A percentile compares a stretch with the other conserved stretches of the same genome.
These are phyloP conservation scores for Dryas alaskensis DNA, from an alignment of 306 rosid species.

Conservation along the genomic window DNA sequence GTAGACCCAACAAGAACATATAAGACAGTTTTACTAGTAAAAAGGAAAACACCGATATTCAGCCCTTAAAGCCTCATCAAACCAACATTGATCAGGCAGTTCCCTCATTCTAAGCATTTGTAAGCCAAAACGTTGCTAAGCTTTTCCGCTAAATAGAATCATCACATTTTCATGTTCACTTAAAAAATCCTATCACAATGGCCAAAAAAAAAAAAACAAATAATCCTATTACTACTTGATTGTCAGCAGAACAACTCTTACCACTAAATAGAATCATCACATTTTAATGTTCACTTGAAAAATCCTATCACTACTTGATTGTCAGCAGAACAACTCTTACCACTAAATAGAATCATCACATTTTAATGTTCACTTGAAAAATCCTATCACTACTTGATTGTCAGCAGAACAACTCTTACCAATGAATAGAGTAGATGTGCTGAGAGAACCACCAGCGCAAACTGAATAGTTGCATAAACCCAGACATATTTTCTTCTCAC, in stretches of 20 bases:
- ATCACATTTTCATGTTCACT: background rate
- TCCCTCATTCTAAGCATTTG: background rate
- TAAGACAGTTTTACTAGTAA: constrained; percentile 2
- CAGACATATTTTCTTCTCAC: constrained; percentile 71
- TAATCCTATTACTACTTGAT: no score
- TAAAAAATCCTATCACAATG: background rate
- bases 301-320: background rate
- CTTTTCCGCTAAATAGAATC: background rate
- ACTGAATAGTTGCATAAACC: constrained; percentile 69
- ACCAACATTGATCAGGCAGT: background rate
- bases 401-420: constrained; percentile 40
- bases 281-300: no score
- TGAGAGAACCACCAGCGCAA: constrained; percentile 48
- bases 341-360: constrained; percentile 36
- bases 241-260: no score
- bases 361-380: no score
- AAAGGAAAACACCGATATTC: background rate
- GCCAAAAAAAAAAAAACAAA: no score
- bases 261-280: no score
- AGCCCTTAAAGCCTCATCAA: no score
- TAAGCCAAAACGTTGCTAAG: background rate
- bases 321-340: constrained; percentile 38
- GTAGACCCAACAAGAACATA: constrained; percentile 26
- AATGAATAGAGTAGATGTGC: constrained; percentile 60
- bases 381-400: background rate